Conservation (phyloP, 495 filamentous ascomycete species). For the Aspergillus sclerotioniger region DNA sequence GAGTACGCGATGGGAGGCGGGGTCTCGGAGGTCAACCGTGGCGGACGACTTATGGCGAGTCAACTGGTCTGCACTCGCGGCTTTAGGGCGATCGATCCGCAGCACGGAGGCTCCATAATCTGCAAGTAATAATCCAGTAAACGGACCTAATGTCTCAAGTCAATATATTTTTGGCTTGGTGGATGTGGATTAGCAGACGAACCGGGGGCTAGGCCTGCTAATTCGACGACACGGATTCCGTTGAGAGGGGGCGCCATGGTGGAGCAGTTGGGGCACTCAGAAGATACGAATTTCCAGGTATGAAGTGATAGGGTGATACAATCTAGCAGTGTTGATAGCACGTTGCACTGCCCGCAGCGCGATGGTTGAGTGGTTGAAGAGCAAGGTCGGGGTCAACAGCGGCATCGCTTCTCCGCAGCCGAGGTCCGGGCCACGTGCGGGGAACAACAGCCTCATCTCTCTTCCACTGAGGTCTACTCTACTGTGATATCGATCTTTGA, state of each 20-base stretch:
- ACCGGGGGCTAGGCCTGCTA: constrained; percentile 89
- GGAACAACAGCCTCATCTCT: constrained; percentile 9
- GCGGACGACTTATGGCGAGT: constrained; percentile 78
- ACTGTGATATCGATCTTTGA: too few relatives aligned
- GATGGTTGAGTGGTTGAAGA: not conserved
- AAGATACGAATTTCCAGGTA: not conserved
- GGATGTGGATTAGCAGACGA: constrained; percentile 1
- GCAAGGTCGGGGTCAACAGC: too few relatives aligned
- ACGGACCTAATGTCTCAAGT: constrained; percentile 60
- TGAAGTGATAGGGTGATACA: not conserved
- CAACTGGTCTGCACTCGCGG: constrained; percentile 57
- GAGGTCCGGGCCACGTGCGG: constrained; percentile 36
- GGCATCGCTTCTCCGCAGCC: constrained; percentile 26
- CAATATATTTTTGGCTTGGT: constrained; percentile 8
- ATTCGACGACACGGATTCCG: constrained; percentile 80
- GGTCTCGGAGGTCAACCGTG: constrained; percentile 70
- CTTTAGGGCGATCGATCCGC: constrained; percentile 71
- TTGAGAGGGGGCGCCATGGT: constrained; percentile 54
- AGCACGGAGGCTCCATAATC: constrained; percentile 87
- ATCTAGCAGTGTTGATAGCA: not conserved
- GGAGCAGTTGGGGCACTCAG: not conserved
- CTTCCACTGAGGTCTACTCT: too few relatives aligned
- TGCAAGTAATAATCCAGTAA: constrained; percentile 82
- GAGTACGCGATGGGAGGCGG: constrained; percentile 59
- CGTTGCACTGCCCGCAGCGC: not conserved